Conservation (phyloP, 1,284 basidiomycete genomes). For the Tremellales sp. region DNA sequence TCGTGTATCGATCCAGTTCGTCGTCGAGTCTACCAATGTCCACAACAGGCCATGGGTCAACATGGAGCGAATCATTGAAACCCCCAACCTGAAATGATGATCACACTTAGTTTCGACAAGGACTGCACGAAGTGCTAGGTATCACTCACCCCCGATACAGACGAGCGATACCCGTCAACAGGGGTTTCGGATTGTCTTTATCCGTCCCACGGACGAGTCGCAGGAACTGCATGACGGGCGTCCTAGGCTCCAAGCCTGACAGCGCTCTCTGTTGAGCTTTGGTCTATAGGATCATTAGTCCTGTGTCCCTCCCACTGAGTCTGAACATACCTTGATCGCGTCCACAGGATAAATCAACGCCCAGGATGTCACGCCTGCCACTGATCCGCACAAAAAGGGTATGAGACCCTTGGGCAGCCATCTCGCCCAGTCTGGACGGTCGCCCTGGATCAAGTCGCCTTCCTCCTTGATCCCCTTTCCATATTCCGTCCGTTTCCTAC, state of each 20-base stretch:
- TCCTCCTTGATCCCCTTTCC: conserved; percentile 15
- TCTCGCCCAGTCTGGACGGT: conserved; percentile 44
- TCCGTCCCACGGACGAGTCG: conserved; percentile 45
- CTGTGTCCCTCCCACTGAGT: conserved; percentile 49
- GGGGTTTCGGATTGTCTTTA: conserved; percentile 41
- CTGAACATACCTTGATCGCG: conserved; percentile 39
- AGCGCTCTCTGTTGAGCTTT: conserved; percentile 47
- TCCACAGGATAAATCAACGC: conserved; percentile 49
- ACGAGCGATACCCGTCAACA: conserved; percentile 39
- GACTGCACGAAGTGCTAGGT: neutral
- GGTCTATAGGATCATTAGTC: conserved; percentile 26
- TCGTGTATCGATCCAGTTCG: conserved; percentile 41
- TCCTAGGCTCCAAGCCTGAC: conserved; percentile 37
- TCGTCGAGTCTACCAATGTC: conserved; percentile 46
- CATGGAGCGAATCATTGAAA: conserved; percentile 48
- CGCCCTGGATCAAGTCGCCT: conserved; percentile 31
- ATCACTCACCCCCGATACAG: conserved; percentile 43
- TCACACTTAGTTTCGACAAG: conserved; percentile 1
- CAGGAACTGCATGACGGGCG: conserved; percentile 38
- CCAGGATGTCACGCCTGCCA: conserved; percentile 49
- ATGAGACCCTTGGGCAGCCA: conserved; percentile 41
- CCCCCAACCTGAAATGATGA: conserved; percentile 33
- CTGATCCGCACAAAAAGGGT: conserved; percentile 46
- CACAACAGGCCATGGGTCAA: conserved; percentile 48
- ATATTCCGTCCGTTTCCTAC: conserved; percentile 17